Base-by-base conservation (phyloP, 768 basidiomycete species). In the Leccinum sublutescens region DNA sequence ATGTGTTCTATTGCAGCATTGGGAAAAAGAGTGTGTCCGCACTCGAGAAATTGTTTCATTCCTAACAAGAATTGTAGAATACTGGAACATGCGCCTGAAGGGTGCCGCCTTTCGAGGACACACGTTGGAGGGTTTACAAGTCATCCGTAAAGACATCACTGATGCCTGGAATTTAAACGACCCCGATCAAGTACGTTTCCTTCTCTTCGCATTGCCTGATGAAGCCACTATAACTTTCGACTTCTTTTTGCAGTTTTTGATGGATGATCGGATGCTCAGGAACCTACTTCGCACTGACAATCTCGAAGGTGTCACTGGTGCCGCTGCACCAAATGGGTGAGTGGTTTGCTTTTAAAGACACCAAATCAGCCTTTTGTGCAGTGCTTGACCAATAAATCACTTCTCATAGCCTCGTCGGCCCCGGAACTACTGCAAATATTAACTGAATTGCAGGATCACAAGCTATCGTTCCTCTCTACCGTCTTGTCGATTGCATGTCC, bases 91-190 rank as follows among this genome's bases (percentile, higher is more conserved):
- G 36, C 60, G 62, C 8, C 17, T 56, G 23, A 56, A 48, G 17
- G 62, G 64, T 3, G 43, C 56, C 5, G n/a, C 58, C 43, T 58
- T 65, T 54, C 48, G 55, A 0, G 54, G 54, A 6, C 54, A 27
- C 38, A 56, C 64, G 21, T 43, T 66, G 21, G 11, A 43, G 3
- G 43, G 64, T 7, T 54, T 65, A 47, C 2, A 59, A 27, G 57
- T 62, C 7, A 66, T 65, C 14, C 57, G 4, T 5, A n/a, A 49
- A 8, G 64, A 65, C 8, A 21, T 65, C 4, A n/a, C 58, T 17
- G 43, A 52, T 0, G 27, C 62, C 29, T 65, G 64, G 64, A 65
- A 65, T 21, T 58, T 65, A 4, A 15, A 36, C 3, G 64, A 65
- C 38, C 64, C 60, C 2, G 64, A 65, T 17, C 1, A 54, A 19